Evolutionary conservation across 805 yeast species (phyloP).

Genomic region (Saccharomycopsis javanensis): DNA sequence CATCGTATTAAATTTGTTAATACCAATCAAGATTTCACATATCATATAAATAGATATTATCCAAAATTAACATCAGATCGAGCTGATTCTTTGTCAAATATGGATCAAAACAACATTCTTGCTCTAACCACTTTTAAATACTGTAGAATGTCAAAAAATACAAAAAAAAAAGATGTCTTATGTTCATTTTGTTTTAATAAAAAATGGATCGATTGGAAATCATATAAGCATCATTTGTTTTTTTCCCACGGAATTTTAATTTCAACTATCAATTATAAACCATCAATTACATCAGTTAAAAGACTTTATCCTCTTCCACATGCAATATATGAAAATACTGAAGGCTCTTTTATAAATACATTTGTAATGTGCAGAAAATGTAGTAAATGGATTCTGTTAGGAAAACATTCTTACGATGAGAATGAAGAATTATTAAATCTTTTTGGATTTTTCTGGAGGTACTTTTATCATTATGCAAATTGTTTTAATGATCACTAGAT

Average conservation of each 20-base stretch:
- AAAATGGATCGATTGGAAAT: constrained; percentile 20
- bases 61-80: not conserved
- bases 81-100: not conserved
- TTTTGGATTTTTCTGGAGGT: constrained; percentile 14
- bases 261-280: not conserved
- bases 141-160: not conserved
- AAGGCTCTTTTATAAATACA: not conserved
- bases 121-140: not conserved
- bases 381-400: constrained; percentile 12
- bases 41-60: constrained; percentile 3
- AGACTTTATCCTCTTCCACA: constrained; percentile 9
- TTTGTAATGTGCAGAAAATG: constrained; percentile 11
- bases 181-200: constrained; percentile 10
- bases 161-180: constrained; percentile 5
- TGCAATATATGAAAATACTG: constrained; percentile 1
- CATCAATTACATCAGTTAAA: not conserved
- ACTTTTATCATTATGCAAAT: constrained; percentile 8
- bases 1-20: not conserved
- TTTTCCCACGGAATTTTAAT: constrained; percentile 15
- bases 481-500: not conserved
- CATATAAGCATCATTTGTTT: constrained; percentile 21
- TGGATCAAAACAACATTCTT: not conserved
- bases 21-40: not conserved
- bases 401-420: constrained; percentile 3
- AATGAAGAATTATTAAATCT: not conserved